Evolutionary conservation across 164 flowering plant genomes (phyloP).

Genomic region (Vitis riparia): DNA sequence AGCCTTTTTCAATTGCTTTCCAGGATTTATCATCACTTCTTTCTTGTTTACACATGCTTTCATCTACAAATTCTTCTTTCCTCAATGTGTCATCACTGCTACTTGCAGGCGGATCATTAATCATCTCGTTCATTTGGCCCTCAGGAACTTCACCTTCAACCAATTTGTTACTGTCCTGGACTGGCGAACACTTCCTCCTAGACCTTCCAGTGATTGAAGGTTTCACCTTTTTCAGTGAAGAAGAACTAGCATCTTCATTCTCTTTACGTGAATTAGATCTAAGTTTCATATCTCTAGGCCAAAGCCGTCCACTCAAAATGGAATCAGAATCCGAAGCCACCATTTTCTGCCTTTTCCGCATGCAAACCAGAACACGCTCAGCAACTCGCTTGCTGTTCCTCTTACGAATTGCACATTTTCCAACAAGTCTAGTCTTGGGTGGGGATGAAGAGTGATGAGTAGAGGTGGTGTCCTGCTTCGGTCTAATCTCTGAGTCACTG

Average conservation of each 20-base stretch:
- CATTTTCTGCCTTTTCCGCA: constrained; percentile 68
- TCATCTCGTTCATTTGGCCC: constrained; percentile 34
- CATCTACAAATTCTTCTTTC: constrained; percentile 73
- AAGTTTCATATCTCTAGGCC: constrained; percentile 52
- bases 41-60: constrained; percentile 54
- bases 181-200: constrained; percentile 42
- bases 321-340: constrained; percentile 71
- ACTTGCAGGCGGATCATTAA: constrained; percentile 27
- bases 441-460: constrained; percentile 37
- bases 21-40: constrained; percentile 48
- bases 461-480: constrained; percentile 35
- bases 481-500: constrained; percentile 73
- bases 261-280: constrained; percentile 58
- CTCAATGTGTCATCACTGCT: constrained; percentile 39
- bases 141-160: constrained; percentile 28
- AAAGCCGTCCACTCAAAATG: constrained; percentile 44
- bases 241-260: constrained; percentile 59
- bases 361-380: constrained; percentile 61
- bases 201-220: constrained; percentile 49
- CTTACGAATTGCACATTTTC: constrained; percentile 48
- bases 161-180: constrained; percentile 23
- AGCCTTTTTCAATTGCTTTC: constrained; percentile 82
- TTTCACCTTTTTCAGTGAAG: constrained; percentile 54
- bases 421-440: constrained; percentile 41
- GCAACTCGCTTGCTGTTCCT: constrained; percentile 81